These are phyloP conservation scores for Cytidiella melzeri DNA, from an alignment of 768 basidiomycete genomes.

Conservation along the genomic window DNA sequence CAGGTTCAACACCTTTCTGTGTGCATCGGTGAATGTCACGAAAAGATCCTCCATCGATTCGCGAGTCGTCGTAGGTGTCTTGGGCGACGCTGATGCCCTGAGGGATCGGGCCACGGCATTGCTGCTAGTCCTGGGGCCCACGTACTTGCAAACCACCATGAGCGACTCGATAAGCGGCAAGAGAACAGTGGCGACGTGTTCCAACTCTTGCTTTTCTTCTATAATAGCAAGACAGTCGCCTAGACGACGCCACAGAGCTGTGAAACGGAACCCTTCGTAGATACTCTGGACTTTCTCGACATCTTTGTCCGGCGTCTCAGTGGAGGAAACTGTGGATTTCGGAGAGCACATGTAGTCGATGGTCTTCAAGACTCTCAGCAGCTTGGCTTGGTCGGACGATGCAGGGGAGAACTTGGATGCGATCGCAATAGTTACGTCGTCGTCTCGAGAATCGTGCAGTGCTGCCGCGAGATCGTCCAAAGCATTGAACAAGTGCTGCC, in stretches of 20 bases:
- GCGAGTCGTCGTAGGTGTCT: conserved; percentile 56
- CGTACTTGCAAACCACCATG: conserved; percentile 98
- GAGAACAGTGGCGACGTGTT: conserved; percentile 87
- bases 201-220: conserved; percentile 71
- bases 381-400: conserved; percentile 93
- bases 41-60: conserved; percentile 90
- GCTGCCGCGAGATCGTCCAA: conserved; percentile 69
- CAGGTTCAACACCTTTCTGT: conserved; percentile 89
- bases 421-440: conserved; percentile 56
- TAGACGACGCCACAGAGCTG: conserved; percentile 80
- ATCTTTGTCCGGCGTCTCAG: conserved; percentile 40
- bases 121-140: conserved; percentile 42
- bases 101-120: conserved; percentile 33
- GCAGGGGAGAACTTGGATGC: conserved; percentile 91
- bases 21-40: conserved; percentile 87
- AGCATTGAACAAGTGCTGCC: conserved; percentile 65
- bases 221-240: conserved; percentile 86
- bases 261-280: conserved; percentile 89
- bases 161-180: conserved; percentile 92
- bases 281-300: conserved; percentile 81
- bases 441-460: conserved; percentile 49
- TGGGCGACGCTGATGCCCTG: conserved; percentile 62
- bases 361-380: conserved; percentile 91
- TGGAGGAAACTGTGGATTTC: conserved; percentile 33
- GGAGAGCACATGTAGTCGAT: conserved; percentile 95